phyloP scores from a whole-genome alignment of 768 basidiomycete genomes.

The Cystobasidium ongulense region DNA sequence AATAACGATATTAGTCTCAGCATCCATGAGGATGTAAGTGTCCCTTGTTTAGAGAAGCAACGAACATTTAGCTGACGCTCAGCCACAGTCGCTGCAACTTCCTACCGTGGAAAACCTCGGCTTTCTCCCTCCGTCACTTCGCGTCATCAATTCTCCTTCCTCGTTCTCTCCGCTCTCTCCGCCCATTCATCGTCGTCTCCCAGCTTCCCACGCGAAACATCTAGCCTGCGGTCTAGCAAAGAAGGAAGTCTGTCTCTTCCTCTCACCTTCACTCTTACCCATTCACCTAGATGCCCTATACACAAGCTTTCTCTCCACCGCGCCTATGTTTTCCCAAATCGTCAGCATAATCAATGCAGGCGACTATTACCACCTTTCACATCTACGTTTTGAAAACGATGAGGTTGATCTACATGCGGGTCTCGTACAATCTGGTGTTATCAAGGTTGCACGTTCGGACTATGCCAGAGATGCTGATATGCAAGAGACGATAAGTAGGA shows the following conservation, averaged over 20 bases:
- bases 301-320: constrained; percentile 24
- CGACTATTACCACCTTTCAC: constrained; percentile 8
- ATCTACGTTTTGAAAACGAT: neutral
- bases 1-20: constrained; percentile 31
- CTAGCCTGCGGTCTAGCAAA: constrained; percentile 35
- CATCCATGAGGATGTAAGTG: neutral
- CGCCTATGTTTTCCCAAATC: constrained; percentile 1
- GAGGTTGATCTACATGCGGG: constrained; percentile 13
- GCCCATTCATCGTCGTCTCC: neutral
- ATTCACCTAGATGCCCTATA: constrained; percentile 35
- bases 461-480: neutral
- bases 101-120: neutral
- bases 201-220: constrained; percentile 30
- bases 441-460: neutral
- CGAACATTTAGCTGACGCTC: neutral
- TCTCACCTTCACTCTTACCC: neutral
- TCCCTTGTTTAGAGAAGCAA: no score
- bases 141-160: constrained; percentile 1
- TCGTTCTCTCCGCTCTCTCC: neutral
- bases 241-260: constrained; percentile 34
- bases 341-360: neutral
- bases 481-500: neutral
- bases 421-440: neutral
- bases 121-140: neutral
- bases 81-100: neutral